Conservation (phyloP, 1,284 basidiomycete species). For the Pseudozyma sp. region DNA sequence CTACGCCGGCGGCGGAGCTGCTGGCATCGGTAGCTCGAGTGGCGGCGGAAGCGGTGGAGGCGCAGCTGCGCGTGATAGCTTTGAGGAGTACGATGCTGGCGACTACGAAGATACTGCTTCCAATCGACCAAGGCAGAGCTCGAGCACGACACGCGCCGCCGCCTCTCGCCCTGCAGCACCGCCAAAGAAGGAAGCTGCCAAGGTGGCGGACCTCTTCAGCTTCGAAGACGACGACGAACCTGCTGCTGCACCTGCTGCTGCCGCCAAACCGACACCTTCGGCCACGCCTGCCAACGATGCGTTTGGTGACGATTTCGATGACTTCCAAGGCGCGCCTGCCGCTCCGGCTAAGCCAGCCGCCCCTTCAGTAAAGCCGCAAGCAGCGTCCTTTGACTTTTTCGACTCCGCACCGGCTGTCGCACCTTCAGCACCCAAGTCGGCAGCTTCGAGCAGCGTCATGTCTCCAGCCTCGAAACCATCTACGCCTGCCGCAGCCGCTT, state of each 20-base stretch:
- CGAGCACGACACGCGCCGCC: slow-evolving; percentile 27
- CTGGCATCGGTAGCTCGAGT: slow-evolving; percentile 71
- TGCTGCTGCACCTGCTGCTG: slow-evolving; percentile 38
- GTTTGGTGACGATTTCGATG: slow-evolving; percentile 63
- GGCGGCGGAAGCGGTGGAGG: slow-evolving; percentile 72
- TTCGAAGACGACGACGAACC: slow-evolving; percentile 77
- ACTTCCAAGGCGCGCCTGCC: slow-evolving; percentile 50
- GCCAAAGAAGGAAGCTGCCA: slow-evolving; percentile 61
- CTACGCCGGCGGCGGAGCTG: slow-evolving; percentile 71
- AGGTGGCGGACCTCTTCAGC: slow-evolving; percentile 78
- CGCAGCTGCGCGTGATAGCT: slow-evolving; percentile 71
- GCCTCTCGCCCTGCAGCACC: slow-evolving; percentile 29
- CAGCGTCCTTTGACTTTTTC: slow-evolving; percentile 72
- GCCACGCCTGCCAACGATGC: slow-evolving; percentile 27
- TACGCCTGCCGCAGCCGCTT: slow-evolving; percentile 25
- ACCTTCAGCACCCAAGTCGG: slow-evolving; percentile 14
- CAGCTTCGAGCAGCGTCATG: slow-evolving; percentile 20
- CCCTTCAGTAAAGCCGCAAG: slow-evolving; percentile 70
- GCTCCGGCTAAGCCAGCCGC: slow-evolving; percentile 73
- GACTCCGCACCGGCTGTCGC: slow-evolving; percentile 57
- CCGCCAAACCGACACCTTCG: slow-evolving; percentile 28
- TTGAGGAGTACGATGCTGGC: slow-evolving; percentile 96
- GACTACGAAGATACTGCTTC: slow-evolving; percentile 80
- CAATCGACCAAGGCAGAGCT: slow-evolving; percentile 18
- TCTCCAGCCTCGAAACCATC: slow-evolving; percentile 28